Evolutionary conservation across 805 yeast species (phyloP), one percentile per base, ranked within the genome.

Genomic region (Candida krabiensis): DNA sequence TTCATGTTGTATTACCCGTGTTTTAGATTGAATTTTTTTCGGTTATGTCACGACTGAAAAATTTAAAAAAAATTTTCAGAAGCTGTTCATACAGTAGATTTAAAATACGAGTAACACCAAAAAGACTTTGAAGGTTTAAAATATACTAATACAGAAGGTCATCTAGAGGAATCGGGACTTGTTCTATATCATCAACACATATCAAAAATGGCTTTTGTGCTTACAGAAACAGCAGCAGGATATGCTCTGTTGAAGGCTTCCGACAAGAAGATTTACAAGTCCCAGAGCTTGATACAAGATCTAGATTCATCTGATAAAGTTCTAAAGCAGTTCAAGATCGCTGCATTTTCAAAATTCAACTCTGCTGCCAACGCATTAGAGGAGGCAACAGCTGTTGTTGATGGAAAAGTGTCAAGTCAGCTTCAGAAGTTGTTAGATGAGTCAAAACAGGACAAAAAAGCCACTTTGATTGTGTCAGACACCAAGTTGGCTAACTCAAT

Each of bases 151-250:
- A n/a, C n/a, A n/a, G n/a, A n/a, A n/a, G n/a, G n/a, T n/a, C n/a
- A n/a, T n/a, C n/a, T n/a, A n/a, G n/a, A n/a, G n/a, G n/a, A n/a
- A n/a, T n/a, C n/a, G n/a, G n/a, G n/a, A n/a, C n/a, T n/a, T n/a
- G n/a, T n/a, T n/a, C n/a, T n/a, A n/a, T n/a, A n/a, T n/a, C n/a
- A n/a, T n/a, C n/a, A n/a, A n/a, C n/a, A n/a, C n/a, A n/a, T n/a
- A n/a, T n/a, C n/a, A n/a, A 46, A 44, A 33, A 86, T 86, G 95
- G 84, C 93, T 48, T 86, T 73, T 77, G 89, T 91, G 61, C 80
- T 91, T 65, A 86, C 98, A 45, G 99, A 93, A 75, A 93, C 99
- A 50, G 86, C 99, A 49, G 99, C 99, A 37, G 99, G 99, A 62
- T 93, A 93, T 67, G 99, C 99, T 62, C 77, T 93, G 62, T 79